Conservation (phyloP, 2,329 filamentous ascomycete species). For the Sclerotinia glacialis region DNA sequence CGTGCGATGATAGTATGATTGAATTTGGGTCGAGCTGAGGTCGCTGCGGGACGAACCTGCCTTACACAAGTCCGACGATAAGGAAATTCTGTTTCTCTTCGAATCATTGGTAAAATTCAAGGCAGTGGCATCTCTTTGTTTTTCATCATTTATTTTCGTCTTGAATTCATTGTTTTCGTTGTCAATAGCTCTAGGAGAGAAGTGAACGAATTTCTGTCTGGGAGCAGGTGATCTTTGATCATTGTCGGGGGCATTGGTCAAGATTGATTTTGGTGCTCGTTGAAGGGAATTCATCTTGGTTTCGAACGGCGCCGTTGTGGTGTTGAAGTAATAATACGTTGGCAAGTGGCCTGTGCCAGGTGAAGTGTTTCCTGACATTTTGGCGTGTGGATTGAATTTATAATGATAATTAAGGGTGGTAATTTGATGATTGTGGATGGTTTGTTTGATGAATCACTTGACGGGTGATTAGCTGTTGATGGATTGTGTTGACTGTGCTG, state of each 20-base stretch:
- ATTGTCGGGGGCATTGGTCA: neutral
- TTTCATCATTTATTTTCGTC: neutral
- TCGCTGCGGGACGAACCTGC: neutral
- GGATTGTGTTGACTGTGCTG: constrained; percentile 27
- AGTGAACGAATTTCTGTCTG: constrained; percentile 23
- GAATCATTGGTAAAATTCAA: neutral
- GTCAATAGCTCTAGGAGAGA: constrained; percentile 26
- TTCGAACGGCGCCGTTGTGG: neutral
- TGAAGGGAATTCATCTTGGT: neutral
- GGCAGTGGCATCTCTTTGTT: neutral
- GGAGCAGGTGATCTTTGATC: neutral
- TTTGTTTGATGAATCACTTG: constrained; percentile 30
- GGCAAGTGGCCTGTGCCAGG: constrained; percentile 21
- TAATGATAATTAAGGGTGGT: constrained; percentile 1
- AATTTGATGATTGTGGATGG: constrained; percentile 19
- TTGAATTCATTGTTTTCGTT: constrained; percentile 21
- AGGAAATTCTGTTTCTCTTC: neutral
- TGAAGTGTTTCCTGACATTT: neutral
- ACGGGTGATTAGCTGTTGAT: constrained; percentile 29
- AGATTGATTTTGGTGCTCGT: neutral
- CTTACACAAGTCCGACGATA: neutral
- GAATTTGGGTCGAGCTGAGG: neutral
- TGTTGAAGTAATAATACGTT: neutral
- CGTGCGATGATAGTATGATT: neutral
- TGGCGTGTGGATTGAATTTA: neutral